Base-by-base conservation (phyloP, 2,329 filamentous ascomycete species). In the Blumeria graminis region DNA sequence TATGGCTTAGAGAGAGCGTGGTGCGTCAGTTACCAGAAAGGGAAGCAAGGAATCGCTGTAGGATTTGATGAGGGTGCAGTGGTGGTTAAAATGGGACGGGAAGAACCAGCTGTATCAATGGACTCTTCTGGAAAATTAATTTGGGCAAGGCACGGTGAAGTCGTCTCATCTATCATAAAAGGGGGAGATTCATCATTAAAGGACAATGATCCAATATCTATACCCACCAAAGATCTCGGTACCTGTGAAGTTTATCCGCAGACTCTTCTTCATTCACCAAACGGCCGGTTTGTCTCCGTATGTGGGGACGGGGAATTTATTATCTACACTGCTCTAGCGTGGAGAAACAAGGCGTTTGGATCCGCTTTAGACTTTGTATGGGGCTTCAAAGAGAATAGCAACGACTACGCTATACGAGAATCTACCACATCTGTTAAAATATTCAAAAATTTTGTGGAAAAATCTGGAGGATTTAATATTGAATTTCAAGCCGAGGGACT, bases 241-340 rank as follows among this genome's bases (percentile, higher is more conserved):
- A 92, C 85, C 38, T 96, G 90, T 67, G 92, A 98, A 71, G 83
- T 98, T 46, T 98, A 95, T 69, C 92, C 92, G 0, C 89, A 95
- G 67, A 94, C 88, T 0, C 76, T 98, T 55, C 78, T 87, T 38
- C 92, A 98, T 71, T 95, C 89, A n/a, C 86, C 92, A 38, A 98
- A 98, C 63, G 88, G 88, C 55, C 81, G 88, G 59, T 89, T 89
- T 62, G 84, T 89, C 16, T 84, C 84, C 16, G 82, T 89, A 1
- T 96, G 90, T 62, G 92, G 92, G 62, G 92, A 98, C 67, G 92
- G 92, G 60, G 92, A 98, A 70, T 98, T 95, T 71, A 96, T 96
- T 68, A 94, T 96, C 65, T 96, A 96, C 72, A 96, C 92, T 33
- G 89, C 92, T 57, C 76, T 96, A 58, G 90, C 90, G 3, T 94